These are phyloP conservation scores for Waltiozyma sp. DNA, from an alignment of 1,139 yeast species.

Conservation along the genomic window DNA sequence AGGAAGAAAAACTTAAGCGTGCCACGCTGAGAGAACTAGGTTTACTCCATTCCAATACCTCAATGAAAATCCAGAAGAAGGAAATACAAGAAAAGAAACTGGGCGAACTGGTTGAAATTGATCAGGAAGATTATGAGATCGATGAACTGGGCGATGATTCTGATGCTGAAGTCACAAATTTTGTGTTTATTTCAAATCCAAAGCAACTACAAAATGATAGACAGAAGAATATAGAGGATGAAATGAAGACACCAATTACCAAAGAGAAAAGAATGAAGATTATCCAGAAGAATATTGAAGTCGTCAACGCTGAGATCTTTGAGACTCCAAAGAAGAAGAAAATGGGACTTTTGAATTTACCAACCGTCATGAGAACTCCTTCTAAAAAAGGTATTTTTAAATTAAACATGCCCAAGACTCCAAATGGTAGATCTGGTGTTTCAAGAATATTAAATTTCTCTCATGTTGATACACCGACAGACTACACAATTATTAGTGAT, in stretches of 20 bases:
- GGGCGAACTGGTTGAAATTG: not conserved
- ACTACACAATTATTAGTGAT: too few species aligned
- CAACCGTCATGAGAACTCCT: constrained; percentile 11
- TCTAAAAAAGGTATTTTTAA: constrained; percentile 19
- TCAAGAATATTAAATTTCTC: constrained; percentile 10
- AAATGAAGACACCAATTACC: not conserved
- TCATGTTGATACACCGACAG: too few species aligned
- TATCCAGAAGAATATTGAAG: constrained; percentile 3
- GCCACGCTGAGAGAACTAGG: not conserved
- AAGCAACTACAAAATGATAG: not conserved
- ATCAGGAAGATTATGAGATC: not conserved
- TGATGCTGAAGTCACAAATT: constrained; percentile 1
- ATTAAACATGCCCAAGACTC: constrained; percentile 23
- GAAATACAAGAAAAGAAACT: not conserved
- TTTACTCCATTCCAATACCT: not conserved
- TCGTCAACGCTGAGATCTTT: constrained; percentile 11
- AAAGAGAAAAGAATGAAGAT: constrained; percentile 1
- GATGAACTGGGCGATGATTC: not conserved
- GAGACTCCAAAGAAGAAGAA: constrained; percentile 15
- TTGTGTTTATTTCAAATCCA: not conserved
- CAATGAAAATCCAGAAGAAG: not conserved
- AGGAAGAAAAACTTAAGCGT: not conserved
- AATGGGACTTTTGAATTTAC: constrained; percentile 10
- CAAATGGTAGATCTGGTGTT: constrained; percentile 37
- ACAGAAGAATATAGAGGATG: too few species aligned